A percentile compares a stretch with the other conserved stretches of the same genome.
These are phyloP conservation scores for Candida dubliniensis DNA, from an alignment of 1,139 yeast species.

Conservation along the genomic window DNA sequence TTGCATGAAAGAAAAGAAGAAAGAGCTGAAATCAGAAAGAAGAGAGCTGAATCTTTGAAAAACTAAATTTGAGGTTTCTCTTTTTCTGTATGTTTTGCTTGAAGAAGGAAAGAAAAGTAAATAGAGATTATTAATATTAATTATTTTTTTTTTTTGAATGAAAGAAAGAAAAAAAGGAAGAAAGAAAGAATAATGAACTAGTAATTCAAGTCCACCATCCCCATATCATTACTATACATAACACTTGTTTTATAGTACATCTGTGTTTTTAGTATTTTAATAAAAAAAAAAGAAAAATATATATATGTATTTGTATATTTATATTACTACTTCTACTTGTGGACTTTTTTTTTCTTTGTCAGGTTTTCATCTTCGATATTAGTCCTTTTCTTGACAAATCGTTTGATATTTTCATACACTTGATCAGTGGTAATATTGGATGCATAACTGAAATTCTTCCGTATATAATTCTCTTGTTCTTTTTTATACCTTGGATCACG, in stretches of 20 bases:
- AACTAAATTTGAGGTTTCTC: slow-evolving; percentile 6
- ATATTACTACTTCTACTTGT: not conserved
- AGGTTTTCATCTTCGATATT: slow-evolving; percentile 8
- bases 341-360: slow-evolving; percentile 5
- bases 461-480: slow-evolving; percentile 65
- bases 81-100: too few species aligned
- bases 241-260: slow-evolving; percentile 10
- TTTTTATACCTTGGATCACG: slow-evolving; percentile 78
- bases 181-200: too few species aligned
- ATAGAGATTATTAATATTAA: not conserved
- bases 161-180: too few species aligned
- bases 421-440: slow-evolving; percentile 69
- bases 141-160: too few species aligned
- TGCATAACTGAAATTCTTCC: slow-evolving; percentile 56
- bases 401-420: slow-evolving; percentile 73
- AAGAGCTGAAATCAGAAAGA: slow-evolving; percentile 96
- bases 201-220: too few species aligned
- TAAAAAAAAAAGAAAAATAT: not conserved
- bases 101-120: not conserved
- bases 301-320: too few species aligned
- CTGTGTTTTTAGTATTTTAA: slow-evolving; percentile 9
- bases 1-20: slow-evolving; percentile 98
- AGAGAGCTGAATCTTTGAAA: slow-evolving; percentile 90
- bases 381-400: slow-evolving; percentile 46
- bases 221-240: too few species aligned